A percentile compares a stretch with the other conserved stretches of the same genome.
Evolutionary conservation across 106 monocot genomes (phyloP).

Genomic region (Platanthera zijinensis): DNA sequence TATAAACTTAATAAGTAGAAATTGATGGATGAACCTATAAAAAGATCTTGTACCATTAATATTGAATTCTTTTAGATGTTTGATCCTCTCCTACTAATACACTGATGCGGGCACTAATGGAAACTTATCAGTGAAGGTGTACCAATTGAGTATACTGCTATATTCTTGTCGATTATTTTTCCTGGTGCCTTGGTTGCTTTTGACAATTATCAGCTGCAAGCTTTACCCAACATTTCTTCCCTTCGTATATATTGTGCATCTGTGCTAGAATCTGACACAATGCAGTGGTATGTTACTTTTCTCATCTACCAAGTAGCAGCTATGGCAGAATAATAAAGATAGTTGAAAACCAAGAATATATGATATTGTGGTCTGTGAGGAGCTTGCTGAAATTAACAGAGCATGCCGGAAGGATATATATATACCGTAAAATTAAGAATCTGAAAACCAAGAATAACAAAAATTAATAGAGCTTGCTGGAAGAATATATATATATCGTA

Average conservation of each 20-base stretch:
- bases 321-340: too few species aligned
- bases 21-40: neutral
- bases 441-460: too few species aligned
- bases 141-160: conserved; percentile 70
- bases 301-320: too few species aligned
- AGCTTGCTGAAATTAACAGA: too few species aligned
- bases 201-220: conserved; percentile 57
- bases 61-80: conserved; percentile 7
- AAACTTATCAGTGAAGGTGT: conserved; percentile 59
- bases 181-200: conserved; percentile 95
- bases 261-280: conserved; percentile 99
- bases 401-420: too few species aligned
- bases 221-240: conserved; percentile 31
- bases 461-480: too few species aligned
- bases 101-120: conserved; percentile 8
- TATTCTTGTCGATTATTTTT: conserved; percentile 75
- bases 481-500: too few species aligned
- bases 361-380: too few species aligned
- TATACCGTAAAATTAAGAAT: too few species aligned
- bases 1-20: neutral
- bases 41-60: neutral
- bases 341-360: too few species aligned
- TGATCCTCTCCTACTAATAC: conserved; percentile 7
- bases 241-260: conserved; percentile 93
- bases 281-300: conserved; percentile 41